Conservation (phyloP, 345 rosid genomes). For the Salix brachista region DNA sequence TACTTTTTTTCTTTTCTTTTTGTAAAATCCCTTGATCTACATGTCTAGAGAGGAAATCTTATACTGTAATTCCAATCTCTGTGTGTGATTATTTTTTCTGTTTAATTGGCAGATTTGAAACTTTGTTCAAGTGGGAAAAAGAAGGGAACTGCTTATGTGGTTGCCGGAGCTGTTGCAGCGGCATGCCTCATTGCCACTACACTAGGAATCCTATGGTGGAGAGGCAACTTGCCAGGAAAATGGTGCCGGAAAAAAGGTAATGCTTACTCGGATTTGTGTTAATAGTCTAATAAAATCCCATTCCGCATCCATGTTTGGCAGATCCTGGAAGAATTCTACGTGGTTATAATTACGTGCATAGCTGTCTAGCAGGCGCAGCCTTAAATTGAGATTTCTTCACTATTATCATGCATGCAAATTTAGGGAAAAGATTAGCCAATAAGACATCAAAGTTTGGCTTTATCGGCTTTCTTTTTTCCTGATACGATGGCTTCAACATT, state of each 20-base stretch:
- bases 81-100: neutral
- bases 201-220: slow-evolving; percentile 24
- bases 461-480: neutral
- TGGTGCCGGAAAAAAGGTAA: slow-evolving; percentile 14
- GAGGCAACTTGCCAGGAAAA: slow-evolving; percentile 13
- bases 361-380: neutral
- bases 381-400: neutral
- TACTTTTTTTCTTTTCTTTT: no score
- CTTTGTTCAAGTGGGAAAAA: slow-evolving; percentile 9
- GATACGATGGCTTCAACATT: neutral
- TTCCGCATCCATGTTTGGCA: neutral
- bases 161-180: slow-evolving; percentile 19
- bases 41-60: neutral
- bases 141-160: slow-evolving; percentile 4
- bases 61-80: neutral
- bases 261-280: neutral
- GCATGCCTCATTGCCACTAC: slow-evolving; percentile 9
- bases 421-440: neutral
- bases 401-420: neutral
- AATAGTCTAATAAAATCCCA: neutral
- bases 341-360: neutral
- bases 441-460: neutral
- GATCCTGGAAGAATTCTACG: neutral
- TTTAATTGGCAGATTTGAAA: slow-evolving; percentile 15
- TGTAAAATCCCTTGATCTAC: no score